These are phyloP conservation scores for Diaporthe eres DNA, from an alignment of 2,329 filamentous ascomycete genomes.

Conservation along the genomic window DNA sequence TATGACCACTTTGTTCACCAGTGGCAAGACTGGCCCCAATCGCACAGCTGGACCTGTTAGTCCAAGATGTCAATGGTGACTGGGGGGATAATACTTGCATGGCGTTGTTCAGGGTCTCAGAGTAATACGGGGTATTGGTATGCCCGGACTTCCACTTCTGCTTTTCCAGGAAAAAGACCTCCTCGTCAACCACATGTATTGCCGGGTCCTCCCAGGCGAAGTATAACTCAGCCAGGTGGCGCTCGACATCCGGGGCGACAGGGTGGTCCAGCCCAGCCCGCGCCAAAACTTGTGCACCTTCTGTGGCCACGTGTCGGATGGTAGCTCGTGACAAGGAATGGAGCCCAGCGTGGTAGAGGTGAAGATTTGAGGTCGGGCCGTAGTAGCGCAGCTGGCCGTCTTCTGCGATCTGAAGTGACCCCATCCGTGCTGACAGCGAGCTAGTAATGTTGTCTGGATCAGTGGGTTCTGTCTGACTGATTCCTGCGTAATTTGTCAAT, in stretches of 20 bases:
- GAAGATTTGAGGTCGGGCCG: not conserved
- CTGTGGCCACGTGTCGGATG: slow-evolving; percentile 8
- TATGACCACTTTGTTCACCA: not conserved
- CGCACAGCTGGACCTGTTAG: slow-evolving; percentile 33
- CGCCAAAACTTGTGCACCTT: not conserved
- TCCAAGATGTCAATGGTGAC: fast-evolving
- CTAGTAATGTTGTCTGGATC: slow-evolving; percentile 4
- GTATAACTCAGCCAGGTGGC: slow-evolving; percentile 45
- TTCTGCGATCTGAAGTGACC: not conserved
- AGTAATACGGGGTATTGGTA: slow-evolving; percentile 46
- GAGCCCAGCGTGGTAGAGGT: not conserved
- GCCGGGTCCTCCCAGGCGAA: slow-evolving; percentile 47
- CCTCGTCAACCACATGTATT: slow-evolving; percentile 46
- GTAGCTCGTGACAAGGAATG: not conserved
- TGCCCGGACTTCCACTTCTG: slow-evolving; percentile 42
- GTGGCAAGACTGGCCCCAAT: slow-evolving; percentile 15
- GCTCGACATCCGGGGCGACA: slow-evolving; percentile 40
- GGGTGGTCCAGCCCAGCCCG: not conserved
- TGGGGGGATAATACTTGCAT: slow-evolving; percentile 42
- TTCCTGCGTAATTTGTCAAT: not conserved
- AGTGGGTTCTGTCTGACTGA: not conserved
- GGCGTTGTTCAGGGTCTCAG: slow-evolving; percentile 48
- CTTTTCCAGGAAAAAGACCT: slow-evolving; percentile 45
- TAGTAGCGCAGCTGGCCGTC: slow-evolving; percentile 10
- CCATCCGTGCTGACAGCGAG: slow-evolving; percentile 6